A percentile compares a stretch with the other conserved stretches of the same genome.
phyloP scores from a whole-genome alignment of 1,139 yeast genomes.

The Debaryomycetaceae sp. region DNA sequence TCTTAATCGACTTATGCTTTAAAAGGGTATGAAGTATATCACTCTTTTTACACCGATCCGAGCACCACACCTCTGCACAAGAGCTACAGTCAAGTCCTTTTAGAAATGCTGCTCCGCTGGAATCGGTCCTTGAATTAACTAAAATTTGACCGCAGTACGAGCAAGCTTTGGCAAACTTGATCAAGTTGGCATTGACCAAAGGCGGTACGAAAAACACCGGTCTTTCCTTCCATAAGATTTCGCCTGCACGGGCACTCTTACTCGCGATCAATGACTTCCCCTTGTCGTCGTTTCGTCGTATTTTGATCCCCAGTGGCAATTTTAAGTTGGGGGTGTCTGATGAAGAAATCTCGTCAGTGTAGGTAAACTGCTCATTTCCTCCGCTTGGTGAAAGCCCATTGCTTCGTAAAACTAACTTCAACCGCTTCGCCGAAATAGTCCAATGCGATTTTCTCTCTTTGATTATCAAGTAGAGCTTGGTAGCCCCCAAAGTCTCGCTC shows the following conservation, averaged over 20 bases:
- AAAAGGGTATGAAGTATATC: conserved; percentile 56
- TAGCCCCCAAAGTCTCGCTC: conserved; percentile 55
- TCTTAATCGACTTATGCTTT: conserved; percentile 46
- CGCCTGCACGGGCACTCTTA: conserved; percentile 45
- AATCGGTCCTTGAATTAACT: conserved; percentile 23
- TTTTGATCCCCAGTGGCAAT: conserved; percentile 46
- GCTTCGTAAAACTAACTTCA: conserved; percentile 51
- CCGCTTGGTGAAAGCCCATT: conserved; percentile 47
- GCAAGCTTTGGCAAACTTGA: conserved; percentile 71
- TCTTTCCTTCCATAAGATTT: conserved; percentile 54
- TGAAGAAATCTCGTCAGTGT: conserved; percentile 55
- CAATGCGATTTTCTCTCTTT: conserved; percentile 55
- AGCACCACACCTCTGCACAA: conserved; percentile 75
- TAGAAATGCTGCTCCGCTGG: conserved; percentile 28
- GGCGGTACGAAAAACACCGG: conserved; percentile 74
- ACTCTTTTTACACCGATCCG: conserved; percentile 54
- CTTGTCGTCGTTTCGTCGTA: conserved; percentile 38
- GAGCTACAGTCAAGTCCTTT: conserved; percentile 65
- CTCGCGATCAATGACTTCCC: conserved; percentile 46
- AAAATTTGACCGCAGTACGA: conserved; percentile 72
- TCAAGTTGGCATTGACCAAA: conserved; percentile 60
- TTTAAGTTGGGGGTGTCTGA: conserved; percentile 46
- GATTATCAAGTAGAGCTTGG: conserved; percentile 51
- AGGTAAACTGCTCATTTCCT: conserved; percentile 33
- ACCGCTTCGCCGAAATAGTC: conserved; percentile 59